Conservation (phyloP, 2,329 filamentous ascomycete genomes). For the Paracoccidioides brasiliensis region DNA sequence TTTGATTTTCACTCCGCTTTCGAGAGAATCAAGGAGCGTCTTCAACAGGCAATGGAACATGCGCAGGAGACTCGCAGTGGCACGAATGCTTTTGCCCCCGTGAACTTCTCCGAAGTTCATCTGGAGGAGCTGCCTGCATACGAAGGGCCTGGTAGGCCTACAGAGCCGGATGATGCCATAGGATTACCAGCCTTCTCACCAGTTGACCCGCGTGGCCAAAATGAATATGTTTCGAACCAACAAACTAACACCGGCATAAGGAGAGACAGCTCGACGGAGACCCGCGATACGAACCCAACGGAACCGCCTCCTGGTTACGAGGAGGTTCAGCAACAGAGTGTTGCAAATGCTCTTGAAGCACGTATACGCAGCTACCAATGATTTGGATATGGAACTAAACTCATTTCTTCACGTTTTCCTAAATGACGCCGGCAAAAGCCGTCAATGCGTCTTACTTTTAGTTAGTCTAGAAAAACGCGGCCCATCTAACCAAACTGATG, state of each 20-base stretch:
- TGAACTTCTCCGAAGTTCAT: constrained; percentile 53
- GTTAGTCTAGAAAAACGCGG: background rate
- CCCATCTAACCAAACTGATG: background rate
- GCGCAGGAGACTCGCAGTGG: constrained; percentile 49
- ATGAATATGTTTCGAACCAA: background rate
- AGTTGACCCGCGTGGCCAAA: background rate
- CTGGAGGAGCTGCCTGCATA: constrained; percentile 84
- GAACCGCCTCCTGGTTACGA: constrained; percentile 88
- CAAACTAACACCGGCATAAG: background rate
- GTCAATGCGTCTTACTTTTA: too few relatives aligned
- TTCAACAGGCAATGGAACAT: constrained; percentile 67
- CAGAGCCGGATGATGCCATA: constrained; percentile 2
- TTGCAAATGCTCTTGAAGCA: constrained; percentile 60
- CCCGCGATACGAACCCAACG: constrained; percentile 28
- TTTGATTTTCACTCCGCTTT: constrained; percentile 78
- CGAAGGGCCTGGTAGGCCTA: constrained; percentile 42
- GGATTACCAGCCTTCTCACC: constrained; percentile 7
- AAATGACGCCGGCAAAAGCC: background rate
- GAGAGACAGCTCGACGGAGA: background rate
- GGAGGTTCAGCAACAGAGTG: constrained; percentile 70
- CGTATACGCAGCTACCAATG: constrained; percentile 28
- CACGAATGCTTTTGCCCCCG: constrained; percentile 31
- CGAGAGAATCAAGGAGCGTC: constrained; percentile 69
- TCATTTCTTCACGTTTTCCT: background rate
- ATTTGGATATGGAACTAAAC: background rate